Conservation (phyloP, 768 basidiomycete genomes). For the Podaxis sp. region DNA sequence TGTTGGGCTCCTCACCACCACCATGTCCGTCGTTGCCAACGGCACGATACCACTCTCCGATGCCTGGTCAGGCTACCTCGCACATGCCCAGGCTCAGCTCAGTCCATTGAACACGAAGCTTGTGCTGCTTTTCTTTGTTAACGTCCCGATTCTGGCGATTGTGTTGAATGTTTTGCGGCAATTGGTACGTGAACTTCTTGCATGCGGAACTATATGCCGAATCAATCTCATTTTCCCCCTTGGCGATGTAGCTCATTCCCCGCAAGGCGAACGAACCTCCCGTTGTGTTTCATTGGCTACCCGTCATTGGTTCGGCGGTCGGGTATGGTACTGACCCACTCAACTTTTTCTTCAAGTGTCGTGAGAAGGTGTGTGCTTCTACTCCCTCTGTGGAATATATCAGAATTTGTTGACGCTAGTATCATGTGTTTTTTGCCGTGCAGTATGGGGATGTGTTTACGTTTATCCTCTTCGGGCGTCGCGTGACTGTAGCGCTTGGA, state of each 20-base stretch:
- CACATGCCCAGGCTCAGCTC: slow-evolving; percentile 39
- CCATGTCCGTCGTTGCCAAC: slow-evolving; percentile 42
- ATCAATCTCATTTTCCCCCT: neutral
- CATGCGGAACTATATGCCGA: neutral
- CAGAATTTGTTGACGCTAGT: neutral
- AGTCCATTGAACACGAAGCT: slow-evolving; percentile 36
- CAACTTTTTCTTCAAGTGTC: slow-evolving; percentile 78
- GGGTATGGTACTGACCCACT: slow-evolving; percentile 92
- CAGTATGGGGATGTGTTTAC: slow-evolving; percentile 98
- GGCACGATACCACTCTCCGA: slow-evolving; percentile 38
- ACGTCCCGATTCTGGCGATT: slow-evolving; percentile 66
- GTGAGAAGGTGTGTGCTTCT: slow-evolving; percentile 60
- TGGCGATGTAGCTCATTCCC: slow-evolving; percentile 54
- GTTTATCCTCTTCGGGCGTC: slow-evolving; percentile 86
- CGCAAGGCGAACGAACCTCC: slow-evolving; percentile 77
- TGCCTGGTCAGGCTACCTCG: slow-evolving; percentile 44
- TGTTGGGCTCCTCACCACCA: slow-evolving; percentile 11
- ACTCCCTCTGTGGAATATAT: neutral
- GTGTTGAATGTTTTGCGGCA: slow-evolving; percentile 78
- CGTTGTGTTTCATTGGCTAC: slow-evolving; percentile 90
- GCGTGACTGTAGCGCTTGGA: slow-evolving; percentile 88
- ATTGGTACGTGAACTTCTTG: slow-evolving; percentile 49
- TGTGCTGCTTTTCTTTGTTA: slow-evolving; percentile 53
- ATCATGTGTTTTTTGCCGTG: neutral
- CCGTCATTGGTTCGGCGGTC: slow-evolving; percentile 86